A percentile compares a stretch with the other conserved stretches of the same genome.
These are phyloP conservation scores for Guadua angustifolia DNA, from an alignment of 176 grass and related monocot genomes.

Conservation along the genomic window DNA sequence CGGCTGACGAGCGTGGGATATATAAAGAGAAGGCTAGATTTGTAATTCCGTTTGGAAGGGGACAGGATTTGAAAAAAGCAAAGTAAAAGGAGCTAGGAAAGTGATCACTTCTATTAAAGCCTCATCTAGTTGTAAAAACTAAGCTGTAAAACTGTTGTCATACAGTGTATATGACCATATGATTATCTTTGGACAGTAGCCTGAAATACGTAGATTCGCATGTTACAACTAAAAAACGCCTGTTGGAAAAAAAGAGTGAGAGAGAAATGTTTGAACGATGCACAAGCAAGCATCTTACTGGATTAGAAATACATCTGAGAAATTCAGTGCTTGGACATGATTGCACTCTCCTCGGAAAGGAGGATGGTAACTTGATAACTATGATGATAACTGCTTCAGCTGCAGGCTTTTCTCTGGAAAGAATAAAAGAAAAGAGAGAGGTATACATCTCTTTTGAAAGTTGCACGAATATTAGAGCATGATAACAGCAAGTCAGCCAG, in stretches of 20 bases:
- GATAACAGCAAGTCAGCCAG: constrained; percentile 40
- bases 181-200: background rate
- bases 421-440: constrained; percentile 13
- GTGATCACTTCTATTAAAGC: background rate
- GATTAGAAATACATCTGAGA: background rate
- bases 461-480: background rate
- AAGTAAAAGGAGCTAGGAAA: too few relatives aligned
- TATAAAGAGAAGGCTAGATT: too few relatives aligned
- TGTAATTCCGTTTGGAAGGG: too few relatives aligned
- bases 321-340: background rate
- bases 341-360: background rate
- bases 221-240: background rate
- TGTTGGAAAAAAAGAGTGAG: background rate
- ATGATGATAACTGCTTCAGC: constrained; percentile 11
- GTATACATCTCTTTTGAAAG: too few relatives aligned
- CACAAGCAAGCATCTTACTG: background rate
- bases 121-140: background rate
- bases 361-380: background rate
- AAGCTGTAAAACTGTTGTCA: constrained; percentile 20
- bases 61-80: too few relatives aligned
- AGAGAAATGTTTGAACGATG: background rate
- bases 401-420: constrained; percentile 40
- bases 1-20: too few relatives aligned
- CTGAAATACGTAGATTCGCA: constrained; percentile 3
- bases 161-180: constrained; percentile 15